Evolutionary conservation across 2,329 filamentous ascomycete genomes (phyloP).

Genomic region (Didymella sp.): DNA sequence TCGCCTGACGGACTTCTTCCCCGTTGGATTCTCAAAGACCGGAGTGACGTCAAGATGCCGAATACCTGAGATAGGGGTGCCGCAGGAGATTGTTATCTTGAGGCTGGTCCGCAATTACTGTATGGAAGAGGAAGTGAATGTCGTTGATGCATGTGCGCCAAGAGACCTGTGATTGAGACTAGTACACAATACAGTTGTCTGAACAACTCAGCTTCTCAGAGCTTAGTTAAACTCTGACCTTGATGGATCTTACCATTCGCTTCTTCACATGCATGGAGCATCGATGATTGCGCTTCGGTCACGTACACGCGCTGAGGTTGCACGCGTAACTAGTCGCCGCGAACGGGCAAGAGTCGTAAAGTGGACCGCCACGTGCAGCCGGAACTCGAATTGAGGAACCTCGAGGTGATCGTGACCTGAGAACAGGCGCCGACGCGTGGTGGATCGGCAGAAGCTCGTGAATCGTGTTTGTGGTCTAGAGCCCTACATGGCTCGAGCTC

Average conservation of each 20-base stretch:
- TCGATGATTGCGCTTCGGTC: background rate
- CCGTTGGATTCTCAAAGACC: background rate
- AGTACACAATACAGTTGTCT: background rate
- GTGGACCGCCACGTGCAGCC: conserved; percentile 1
- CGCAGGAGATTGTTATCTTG: background rate
- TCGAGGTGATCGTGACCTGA: background rate
- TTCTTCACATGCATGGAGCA: background rate
- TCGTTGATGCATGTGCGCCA: background rate
- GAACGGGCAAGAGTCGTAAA: background rate
- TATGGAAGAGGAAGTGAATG: background rate
- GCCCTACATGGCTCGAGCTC: background rate
- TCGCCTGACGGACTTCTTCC: conserved; percentile 14
- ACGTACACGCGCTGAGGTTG: background rate
- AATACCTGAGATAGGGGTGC: background rate
- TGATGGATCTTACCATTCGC: background rate
- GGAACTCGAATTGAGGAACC: background rate
- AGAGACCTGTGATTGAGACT: background rate
- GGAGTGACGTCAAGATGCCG: conserved; percentile 13
- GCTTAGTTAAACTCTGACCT: background rate
- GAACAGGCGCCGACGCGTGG: conserved; percentile 4
- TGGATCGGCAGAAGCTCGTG: background rate
- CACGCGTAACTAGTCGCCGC: background rate
- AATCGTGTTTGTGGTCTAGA: background rate
- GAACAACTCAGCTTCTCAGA: background rate
- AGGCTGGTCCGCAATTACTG: background rate